A percentile compares a stretch with the other conserved stretches of the same genome.
Evolutionary conservation across 2,329 filamentous ascomycete genomes (phyloP).

Genomic region (Penicillium sp.): DNA sequence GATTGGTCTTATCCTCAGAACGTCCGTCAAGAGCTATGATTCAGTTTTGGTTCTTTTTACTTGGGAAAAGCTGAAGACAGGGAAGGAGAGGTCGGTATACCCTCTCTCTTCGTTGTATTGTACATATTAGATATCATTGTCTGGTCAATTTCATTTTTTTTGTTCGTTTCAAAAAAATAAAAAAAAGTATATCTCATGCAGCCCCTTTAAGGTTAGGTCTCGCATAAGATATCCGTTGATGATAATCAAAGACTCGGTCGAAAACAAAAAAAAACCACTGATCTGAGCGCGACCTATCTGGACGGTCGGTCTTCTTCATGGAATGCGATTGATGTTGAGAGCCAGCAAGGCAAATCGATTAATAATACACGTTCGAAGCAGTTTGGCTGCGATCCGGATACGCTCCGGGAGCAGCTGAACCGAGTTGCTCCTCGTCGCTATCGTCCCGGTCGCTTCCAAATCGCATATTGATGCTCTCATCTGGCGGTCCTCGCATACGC

Average conservation of each 20-base stretch:
- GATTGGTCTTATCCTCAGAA: not conserved
- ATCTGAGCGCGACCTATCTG: too few species aligned
- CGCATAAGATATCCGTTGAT: not conserved
- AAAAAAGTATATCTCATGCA: not conserved
- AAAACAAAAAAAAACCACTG: not conserved
- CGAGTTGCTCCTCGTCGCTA: slow-evolving; percentile 33
- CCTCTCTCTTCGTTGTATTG: slow-evolving; percentile 19
- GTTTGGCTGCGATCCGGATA: slow-evolving; percentile 33
- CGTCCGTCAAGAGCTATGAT: not conserved
- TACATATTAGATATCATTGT: slow-evolving; percentile 27
- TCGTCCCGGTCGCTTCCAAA: slow-evolving; percentile 41
- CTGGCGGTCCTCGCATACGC: slow-evolving; percentile 53
- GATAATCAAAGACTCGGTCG: not conserved
- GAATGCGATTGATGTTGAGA: not conserved
- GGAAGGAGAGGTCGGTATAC: slow-evolving; percentile 3
- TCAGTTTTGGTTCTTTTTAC: not conserved
- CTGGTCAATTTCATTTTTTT: slow-evolving; percentile 19
- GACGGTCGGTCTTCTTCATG: too few species aligned
- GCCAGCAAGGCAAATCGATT: slow-evolving; percentile 6
- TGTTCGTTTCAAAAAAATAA: slow-evolving; percentile 1
- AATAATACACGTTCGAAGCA: slow-evolving; percentile 31
- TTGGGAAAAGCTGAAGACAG: slow-evolving; percentile 8
- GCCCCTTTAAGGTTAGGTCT: too few species aligned
- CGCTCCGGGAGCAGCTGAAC: slow-evolving; percentile 23
- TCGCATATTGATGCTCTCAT: slow-evolving; percentile 39